These are phyloP conservation scores for Boechera stricta DNA, from an alignment of 345 rosid genomes.

Conservation along the genomic window DNA sequence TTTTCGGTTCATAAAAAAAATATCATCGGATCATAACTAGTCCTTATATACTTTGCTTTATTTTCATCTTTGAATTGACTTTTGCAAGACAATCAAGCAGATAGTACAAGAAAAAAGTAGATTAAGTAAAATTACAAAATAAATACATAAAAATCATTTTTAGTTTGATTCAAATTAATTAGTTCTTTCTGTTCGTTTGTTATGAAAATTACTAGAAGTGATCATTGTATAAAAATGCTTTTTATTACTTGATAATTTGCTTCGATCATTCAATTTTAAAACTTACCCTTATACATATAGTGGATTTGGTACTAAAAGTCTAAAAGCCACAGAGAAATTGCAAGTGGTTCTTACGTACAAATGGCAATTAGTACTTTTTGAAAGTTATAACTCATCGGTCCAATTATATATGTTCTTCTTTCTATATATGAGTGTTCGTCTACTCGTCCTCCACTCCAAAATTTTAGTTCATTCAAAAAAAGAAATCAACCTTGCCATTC, in stretches of 20 bases:
- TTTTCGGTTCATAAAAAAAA: not conserved
- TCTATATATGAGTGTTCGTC: constrained; percentile 27
- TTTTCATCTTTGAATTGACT: not conserved
- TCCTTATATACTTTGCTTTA: not conserved
- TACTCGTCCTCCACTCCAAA: constrained; percentile 44
- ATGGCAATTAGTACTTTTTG: constrained; percentile 32
- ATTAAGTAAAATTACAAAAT: not conserved
- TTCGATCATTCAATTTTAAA: not conserved
- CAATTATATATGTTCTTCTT: constrained; percentile 33
- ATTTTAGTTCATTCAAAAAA: not conserved
- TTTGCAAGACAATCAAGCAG: not conserved
- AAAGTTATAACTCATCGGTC: constrained; percentile 39
- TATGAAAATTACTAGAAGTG: not conserved
- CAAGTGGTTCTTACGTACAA: constrained; percentile 44
- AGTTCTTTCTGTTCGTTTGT: not conserved
- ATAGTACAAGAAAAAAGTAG: not conserved
- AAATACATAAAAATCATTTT: not conserved
- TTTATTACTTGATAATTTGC: not conserved
- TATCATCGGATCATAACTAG: not conserved
- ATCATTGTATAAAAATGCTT: not conserved
- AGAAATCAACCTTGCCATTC: constrained; percentile 28
- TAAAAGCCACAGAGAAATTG: constrained; percentile 18
- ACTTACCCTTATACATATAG: constrained; percentile 2
- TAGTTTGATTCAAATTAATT: not conserved
- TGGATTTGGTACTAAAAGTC: constrained; percentile 39